Conservation (phyloP, 169 alveolate genomes). For the Plasmodium relictum region DNA sequence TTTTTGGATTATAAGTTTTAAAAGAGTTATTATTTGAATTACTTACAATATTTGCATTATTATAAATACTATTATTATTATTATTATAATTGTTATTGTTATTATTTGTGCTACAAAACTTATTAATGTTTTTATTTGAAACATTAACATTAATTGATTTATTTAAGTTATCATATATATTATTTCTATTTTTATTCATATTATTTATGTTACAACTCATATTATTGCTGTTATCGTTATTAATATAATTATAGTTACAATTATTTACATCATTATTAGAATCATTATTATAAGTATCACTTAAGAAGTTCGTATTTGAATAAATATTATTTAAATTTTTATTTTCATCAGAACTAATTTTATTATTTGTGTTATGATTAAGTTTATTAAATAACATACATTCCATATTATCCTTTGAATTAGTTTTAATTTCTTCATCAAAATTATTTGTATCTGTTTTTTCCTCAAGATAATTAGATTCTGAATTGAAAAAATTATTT, state of each 20-base stretch:
- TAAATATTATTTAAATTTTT: background rate
- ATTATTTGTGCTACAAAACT: background rate
- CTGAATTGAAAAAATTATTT: background rate
- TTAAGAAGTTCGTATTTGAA: no score
- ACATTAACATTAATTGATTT: background rate
- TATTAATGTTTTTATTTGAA: background rate
- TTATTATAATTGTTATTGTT: background rate
- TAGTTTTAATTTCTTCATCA: background rate
- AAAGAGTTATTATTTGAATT: constrained; percentile 15
- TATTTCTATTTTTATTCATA: background rate
- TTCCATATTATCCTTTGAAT: background rate
- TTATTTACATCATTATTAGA: background rate
- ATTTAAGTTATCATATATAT: background rate
- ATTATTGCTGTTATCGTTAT: background rate
- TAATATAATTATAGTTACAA: background rate
- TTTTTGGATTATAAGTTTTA: constrained; percentile 2
- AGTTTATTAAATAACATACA: background rate
- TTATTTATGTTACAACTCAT: background rate
- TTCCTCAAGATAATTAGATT: background rate
- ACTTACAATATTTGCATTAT: background rate
- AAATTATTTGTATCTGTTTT: background rate
- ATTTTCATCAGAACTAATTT: background rate
- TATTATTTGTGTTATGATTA: background rate
- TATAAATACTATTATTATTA: background rate
- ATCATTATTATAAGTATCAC: background rate